These are phyloP conservation scores for Raddia guianensis DNA, from an alignment of 176 grass and related monocot species.

Conservation along the genomic window DNA sequence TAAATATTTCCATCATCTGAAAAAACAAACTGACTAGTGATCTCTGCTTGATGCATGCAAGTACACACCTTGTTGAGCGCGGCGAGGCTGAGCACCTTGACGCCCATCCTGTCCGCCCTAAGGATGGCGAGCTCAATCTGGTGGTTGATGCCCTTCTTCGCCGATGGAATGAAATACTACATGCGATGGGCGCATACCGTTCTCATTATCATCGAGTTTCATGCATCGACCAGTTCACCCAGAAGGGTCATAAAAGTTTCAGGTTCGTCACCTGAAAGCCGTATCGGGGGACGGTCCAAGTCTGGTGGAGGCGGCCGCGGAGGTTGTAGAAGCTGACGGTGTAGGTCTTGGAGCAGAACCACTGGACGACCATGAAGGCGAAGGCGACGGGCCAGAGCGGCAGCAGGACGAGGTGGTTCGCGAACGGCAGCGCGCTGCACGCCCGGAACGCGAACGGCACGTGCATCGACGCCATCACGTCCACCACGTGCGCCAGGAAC, in stretches of 20 bases:
- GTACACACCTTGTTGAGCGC: constrained; percentile 89
- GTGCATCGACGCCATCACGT: constrained; percentile 74
- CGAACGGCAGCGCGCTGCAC: constrained; percentile 60
- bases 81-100: constrained; percentile 90
- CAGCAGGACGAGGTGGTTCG: constrained; percentile 46
- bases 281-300: constrained; percentile 76
- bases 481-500: constrained; percentile 86
- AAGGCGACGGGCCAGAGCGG: constrained; percentile 61
- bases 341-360: constrained; percentile 83
- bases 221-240: neutral
- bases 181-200: no score
- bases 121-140: constrained; percentile 93
- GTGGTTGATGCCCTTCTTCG: constrained; percentile 75
- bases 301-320: constrained; percentile 69
- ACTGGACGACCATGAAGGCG: constrained; percentile 60
- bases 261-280: constrained; percentile 68
- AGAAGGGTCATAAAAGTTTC: neutral
- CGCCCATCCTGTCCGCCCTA: constrained; percentile 78
- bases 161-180: constrained; percentile 74
- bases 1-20: no score
- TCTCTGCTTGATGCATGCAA: no score
- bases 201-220: neutral
- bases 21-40: no score
- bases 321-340: constrained; percentile 77
- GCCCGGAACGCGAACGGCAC: constrained; percentile 76